A percentile compares a stretch with the other conserved stretches of the same genome.
Conservation (phyloP, 306 rosid genomes). For the Prunus mira region DNA sequence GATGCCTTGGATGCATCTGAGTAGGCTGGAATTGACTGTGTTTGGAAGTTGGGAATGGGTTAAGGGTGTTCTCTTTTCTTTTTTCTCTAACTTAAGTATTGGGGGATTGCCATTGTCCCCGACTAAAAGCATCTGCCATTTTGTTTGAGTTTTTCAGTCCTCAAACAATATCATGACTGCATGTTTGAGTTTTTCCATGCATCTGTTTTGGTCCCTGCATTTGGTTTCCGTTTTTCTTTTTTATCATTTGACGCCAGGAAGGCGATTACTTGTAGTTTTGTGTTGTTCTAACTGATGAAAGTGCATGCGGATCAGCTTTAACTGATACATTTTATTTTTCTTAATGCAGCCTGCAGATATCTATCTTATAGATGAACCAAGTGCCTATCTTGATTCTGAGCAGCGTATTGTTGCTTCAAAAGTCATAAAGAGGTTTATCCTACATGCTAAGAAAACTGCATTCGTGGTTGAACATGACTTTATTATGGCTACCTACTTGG, state of each 20-base stretch:
- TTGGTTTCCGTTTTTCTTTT: not conserved
- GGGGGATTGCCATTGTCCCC: too few species aligned
- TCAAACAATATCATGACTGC: too few species aligned
- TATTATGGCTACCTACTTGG: constrained; percentile 97
- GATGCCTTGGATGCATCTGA: not conserved
- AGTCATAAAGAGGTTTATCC: constrained; percentile 96
- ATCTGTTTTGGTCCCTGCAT: too few species aligned
- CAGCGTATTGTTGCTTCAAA: constrained; percentile 96
- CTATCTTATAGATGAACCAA: constrained; percentile 93
- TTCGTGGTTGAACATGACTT: constrained; percentile 97
- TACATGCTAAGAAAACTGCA: constrained; percentile 97
- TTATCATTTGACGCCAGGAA: not conserved
- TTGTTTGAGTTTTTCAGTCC: too few species aligned
- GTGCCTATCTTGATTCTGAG: constrained; percentile 97
- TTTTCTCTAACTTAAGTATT: too few species aligned
- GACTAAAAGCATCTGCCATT: too few species aligned
- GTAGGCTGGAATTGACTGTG: not conserved
- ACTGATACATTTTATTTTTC: not conserved
- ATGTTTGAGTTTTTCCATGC: too few species aligned
- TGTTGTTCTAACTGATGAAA: not conserved
- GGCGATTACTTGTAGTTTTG: not conserved
- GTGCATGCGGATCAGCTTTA: not conserved
- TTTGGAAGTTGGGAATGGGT: not conserved
- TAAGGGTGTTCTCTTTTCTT: not conserved
- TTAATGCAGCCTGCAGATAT: constrained; percentile 76